Base-by-base conservation (phyloP, 441 rosid genomes). In the Brassica hybrid region DNA sequence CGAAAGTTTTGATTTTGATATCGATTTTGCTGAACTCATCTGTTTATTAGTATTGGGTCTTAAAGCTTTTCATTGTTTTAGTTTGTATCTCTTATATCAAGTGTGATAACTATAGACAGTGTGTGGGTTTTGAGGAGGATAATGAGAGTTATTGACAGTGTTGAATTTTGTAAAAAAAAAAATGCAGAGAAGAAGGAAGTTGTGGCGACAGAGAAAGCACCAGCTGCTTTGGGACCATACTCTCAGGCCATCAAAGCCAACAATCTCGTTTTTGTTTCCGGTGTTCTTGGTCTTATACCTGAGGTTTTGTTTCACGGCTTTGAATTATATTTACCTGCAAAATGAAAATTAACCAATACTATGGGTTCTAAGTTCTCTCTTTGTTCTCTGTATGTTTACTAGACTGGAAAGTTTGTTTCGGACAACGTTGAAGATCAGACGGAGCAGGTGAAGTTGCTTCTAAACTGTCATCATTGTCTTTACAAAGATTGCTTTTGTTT, bases 191-290 rank as follows among this genome's bases (percentile, higher is more conserved):
- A 67, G 67, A 94, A 94, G 81, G 97, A 89, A 83, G 91, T 84
- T 63, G 92, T 91, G 65, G 79, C 79, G 38, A 90, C 98, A 3
- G 90, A 91, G 34, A 92, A 94, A 79, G 98, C 99, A 73, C 97
- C 97, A 7, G 98, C 97, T 25, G 98, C 97, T 3, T 71, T 92
- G 67, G 99, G 99, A 76, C 97, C 97, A 0, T 94, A 96, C 85
- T 90, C 97, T 72, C 97, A 94, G 88, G 98, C 97, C 3, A 91
- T 94, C 78, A 94, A 91, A 81, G 86, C 89, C 76, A 85, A 92
- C 82, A 86, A 96, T 74, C 85, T 91, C 79, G 67, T 96, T 67
- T 96, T 92, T 76, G 82, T 91, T 52, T 96, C 98, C 2, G 97
- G 98, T 78, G 93, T 88, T 79, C 87, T 91, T 48, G 97, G 98